These are phyloP conservation scores for Penicillium sp. DNA, from an alignment of 2,329 filamentous ascomycete genomes.

Conservation along the genomic window DNA sequence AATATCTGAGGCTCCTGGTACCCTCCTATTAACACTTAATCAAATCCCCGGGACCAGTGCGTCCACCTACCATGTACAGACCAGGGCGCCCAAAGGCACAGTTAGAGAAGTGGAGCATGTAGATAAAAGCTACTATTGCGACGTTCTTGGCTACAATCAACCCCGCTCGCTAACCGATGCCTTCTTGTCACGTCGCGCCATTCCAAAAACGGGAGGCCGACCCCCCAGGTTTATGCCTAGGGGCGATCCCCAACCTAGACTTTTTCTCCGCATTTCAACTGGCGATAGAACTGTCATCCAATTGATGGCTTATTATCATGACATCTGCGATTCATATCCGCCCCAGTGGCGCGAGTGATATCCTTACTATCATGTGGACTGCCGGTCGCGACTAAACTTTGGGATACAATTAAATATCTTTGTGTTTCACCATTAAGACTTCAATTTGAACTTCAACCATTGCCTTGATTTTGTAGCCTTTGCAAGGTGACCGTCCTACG, in stretches of 20 bases:
- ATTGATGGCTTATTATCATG: not conserved
- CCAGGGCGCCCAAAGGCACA: not conserved
- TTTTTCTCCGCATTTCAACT: not conserved
- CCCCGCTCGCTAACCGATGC: not conserved
- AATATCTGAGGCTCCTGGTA: not conserved
- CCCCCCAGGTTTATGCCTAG: conserved; percentile 7
- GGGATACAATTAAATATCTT: conserved; percentile 8
- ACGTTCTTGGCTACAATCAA: not conserved
- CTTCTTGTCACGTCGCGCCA: not conserved
- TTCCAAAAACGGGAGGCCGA: conserved; percentile 22
- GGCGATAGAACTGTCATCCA: not conserved
- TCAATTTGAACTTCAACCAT: not conserved
- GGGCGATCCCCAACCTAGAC: not conserved
- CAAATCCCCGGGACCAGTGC: not conserved
- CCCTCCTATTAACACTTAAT: not conserved
- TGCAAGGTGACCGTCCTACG: not conserved
- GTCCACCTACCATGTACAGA: not conserved
- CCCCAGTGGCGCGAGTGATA: not conserved
- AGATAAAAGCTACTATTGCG: not conserved
- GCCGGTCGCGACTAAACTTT: not conserved
- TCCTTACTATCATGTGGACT: conserved; percentile 5
- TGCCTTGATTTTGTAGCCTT: not conserved
- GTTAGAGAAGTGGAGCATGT: not conserved
- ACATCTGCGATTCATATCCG: not conserved
- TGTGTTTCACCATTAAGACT: not conserved